Evolutionary conservation across 106 monocot genomes (phyloP).

Genomic region (Dendrobium huoshanense): DNA sequence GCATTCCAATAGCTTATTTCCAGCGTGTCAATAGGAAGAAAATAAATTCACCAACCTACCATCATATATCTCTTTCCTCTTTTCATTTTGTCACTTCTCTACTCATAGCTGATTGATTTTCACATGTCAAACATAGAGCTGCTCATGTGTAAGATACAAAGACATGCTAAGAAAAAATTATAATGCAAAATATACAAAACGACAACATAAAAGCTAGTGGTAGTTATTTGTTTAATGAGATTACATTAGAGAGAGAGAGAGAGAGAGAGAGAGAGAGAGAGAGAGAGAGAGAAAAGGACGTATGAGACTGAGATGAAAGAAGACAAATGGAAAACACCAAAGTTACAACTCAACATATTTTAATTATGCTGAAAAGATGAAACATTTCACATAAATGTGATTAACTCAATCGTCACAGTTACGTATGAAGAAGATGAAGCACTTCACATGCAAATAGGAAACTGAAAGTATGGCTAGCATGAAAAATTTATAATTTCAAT

Average conservation of each 20-base stretch:
- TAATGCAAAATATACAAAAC: background rate
- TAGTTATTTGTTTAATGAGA: background rate
- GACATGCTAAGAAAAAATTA: background rate
- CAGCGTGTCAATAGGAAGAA: background rate
- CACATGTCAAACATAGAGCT: slow-evolving; percentile 88
- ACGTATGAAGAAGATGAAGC: too few species aligned
- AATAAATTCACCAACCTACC: slow-evolving; percentile 58
- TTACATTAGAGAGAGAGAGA: background rate
- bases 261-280: too few species aligned
- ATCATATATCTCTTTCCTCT: slow-evolving; percentile 85
- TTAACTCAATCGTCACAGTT: background rate
- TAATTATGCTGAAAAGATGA: too few species aligned
- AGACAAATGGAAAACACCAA: too few species aligned
- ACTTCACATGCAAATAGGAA: too few species aligned
- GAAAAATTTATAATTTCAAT: background rate
- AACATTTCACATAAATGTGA: background rate
- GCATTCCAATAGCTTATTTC: background rate
- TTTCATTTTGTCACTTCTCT: slow-evolving; percentile 81
- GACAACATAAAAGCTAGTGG: background rate
- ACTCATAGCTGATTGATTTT: slow-evolving; percentile 67
- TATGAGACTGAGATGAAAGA: too few species aligned
- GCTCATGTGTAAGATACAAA: slow-evolving; percentile 2
- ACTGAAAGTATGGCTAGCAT: background rate
- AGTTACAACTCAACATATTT: too few species aligned
- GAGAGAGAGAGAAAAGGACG: background rate